These are phyloP conservation scores for Carpinus viminea DNA, from an alignment of 306 rosid species.

Conservation along the genomic window DNA sequence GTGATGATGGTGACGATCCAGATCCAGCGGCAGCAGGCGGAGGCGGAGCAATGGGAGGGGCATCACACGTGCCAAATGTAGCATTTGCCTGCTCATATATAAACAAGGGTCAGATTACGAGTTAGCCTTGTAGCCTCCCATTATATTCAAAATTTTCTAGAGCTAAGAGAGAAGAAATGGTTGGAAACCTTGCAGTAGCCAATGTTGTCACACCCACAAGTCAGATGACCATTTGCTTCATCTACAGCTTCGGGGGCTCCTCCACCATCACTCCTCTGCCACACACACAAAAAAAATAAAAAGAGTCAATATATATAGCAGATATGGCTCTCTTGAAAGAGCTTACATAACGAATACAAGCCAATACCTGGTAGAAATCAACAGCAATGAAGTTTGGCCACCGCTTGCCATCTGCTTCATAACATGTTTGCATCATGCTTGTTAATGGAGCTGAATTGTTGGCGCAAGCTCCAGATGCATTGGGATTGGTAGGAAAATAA, in stretches of 20 bases:
- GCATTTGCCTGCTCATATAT: conserved; percentile 53
- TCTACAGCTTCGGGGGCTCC: conserved; percentile 96
- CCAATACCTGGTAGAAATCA: conserved; percentile 73
- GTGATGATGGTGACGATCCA: conserved; percentile 17
- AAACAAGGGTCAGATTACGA: conserved; percentile 14
- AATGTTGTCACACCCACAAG: conserved; percentile 87
- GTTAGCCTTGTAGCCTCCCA: not conserved
- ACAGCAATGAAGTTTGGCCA: conserved; percentile 97
- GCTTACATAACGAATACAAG: not conserved
- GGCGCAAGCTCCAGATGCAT: conserved; percentile 51
- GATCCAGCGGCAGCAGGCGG: conserved; percentile 62
- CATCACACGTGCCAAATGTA: conserved; percentile 67
- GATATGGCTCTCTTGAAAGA: not conserved
- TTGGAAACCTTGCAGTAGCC: conserved; percentile 87
- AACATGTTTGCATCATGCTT: conserved; percentile 59
- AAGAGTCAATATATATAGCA: not conserved
- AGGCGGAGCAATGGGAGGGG: conserved; percentile 84
- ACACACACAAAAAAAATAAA: not conserved
- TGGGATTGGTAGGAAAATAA: conserved; percentile 65
- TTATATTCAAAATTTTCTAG: not conserved
- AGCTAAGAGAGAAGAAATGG: conserved; percentile 5
- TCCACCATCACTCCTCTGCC: conserved; percentile 90
- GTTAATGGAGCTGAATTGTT: conserved; percentile 77
- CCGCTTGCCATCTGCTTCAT: conserved; percentile 61
- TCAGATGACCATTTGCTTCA: conserved; percentile 83